These are phyloP conservation scores for Gonapodya sp. DNA, from an alignment of 192 early-diverging fungal species.

Conservation along the genomic window DNA sequence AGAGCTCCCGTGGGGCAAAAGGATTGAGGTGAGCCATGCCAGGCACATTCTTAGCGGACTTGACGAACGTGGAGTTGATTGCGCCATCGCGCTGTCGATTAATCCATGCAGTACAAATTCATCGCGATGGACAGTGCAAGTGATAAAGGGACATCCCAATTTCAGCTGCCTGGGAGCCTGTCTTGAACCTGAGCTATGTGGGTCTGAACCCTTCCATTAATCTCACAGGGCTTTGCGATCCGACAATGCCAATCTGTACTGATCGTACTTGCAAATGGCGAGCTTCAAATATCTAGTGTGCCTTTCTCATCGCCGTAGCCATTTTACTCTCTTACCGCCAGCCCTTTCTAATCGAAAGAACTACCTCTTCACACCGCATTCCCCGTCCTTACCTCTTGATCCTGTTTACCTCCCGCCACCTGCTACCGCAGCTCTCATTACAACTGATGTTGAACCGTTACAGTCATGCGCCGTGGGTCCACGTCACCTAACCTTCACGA, in stretches of 20 bases:
- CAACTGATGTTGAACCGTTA: neutral
- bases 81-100: neutral
- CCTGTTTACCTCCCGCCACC: neutral
- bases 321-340: neutral
- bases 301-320: neutral
- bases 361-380: neutral
- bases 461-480: neutral
- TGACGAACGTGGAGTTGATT: neutral
- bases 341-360: neutral
- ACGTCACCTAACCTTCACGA: neutral
- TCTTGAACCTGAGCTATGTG: too few species aligned
- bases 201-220: too few species aligned
- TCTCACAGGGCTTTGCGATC: neutral
- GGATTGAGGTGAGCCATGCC: neutral
- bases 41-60: too few species aligned
- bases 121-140: neutral
- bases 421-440: neutral
- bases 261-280: neutral
- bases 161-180: too few species aligned
- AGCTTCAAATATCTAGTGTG: neutral
- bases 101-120: neutral
- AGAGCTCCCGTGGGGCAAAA: neutral
- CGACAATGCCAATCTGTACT: neutral
- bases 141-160: too few species aligned
- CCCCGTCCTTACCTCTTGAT: neutral